Evolutionary conservation across 2,329 filamentous ascomycete species (phyloP).

Genomic region (Colletotrichum navitas): DNA sequence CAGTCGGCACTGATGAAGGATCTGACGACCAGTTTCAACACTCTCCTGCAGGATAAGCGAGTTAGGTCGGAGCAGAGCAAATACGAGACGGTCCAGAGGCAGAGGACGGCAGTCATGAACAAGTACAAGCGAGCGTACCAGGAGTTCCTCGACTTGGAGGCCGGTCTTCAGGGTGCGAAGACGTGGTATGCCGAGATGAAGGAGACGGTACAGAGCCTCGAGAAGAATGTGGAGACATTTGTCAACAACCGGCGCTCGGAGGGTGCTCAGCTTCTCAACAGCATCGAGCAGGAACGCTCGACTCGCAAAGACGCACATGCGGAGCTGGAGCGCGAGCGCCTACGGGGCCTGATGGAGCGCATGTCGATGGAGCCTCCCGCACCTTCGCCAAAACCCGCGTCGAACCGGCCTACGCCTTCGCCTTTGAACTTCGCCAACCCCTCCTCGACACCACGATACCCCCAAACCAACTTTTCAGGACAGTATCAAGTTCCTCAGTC

Average conservation of each 20-base stretch:
- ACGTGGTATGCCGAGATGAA: constrained; percentile 97
- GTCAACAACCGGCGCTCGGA: constrained; percentile 94
- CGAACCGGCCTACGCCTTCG: constrained; percentile 52
- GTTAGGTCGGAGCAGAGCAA: constrained; percentile 95
- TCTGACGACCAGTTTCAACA: constrained; percentile 87
- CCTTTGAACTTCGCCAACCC: constrained; percentile 52
- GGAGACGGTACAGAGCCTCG: constrained; percentile 89
- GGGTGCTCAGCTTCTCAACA: constrained; percentile 87
- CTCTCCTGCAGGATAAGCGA: constrained; percentile 91
- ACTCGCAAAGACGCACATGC: constrained; percentile 72
- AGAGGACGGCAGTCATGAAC: constrained; percentile 82
- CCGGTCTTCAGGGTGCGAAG: constrained; percentile 88
- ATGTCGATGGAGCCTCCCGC: constrained; percentile 84
- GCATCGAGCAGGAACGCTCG: constrained; percentile 85
- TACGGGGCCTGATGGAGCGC: constrained; percentile 92
- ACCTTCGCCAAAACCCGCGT: constrained; percentile 52
- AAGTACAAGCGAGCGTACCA: constrained; percentile 94
- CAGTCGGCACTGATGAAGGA: constrained; percentile 96
- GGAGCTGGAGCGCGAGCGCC: constrained; percentile 86
- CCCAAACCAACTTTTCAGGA: constrained; percentile 65
- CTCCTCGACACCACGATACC: constrained; percentile 61
- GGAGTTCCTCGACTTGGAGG: constrained; percentile 89
- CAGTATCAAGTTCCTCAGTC: constrained; percentile 72
- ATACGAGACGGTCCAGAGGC: constrained; percentile 88
- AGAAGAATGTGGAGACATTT: constrained; percentile 97